Base-by-base conservation (phyloP, 2,329 filamentous ascomycete species). In the Colletotrichum sp. region DNA sequence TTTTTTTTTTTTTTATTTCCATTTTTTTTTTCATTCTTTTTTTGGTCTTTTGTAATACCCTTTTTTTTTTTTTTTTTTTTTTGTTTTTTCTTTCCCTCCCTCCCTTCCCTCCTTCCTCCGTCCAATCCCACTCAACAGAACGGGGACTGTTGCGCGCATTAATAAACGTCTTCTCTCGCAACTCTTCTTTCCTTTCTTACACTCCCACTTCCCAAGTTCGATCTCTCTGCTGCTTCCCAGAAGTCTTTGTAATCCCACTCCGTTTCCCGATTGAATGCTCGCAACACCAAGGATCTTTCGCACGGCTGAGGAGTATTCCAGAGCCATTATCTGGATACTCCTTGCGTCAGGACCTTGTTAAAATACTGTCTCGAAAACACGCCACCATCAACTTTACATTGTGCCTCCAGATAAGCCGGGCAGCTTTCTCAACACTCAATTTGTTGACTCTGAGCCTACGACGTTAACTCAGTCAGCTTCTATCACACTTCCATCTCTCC, bases 261-360 rank as follows among this genome's bases (percentile, higher is more conserved):
- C 28, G 6, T 39, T 34, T 30, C 22, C 18, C 22, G n/a, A 10
- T 76, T 68, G 75, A 72, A 77, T 77, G 75, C 73, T 67, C 30
- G 63, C 69, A 52, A 55, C 39, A 32, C 13, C 48, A 44, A 70
- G 73, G 79, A 81, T 78, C 76, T 83, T 77, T 86, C 87, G 87
- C 86, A 91, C 88, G 90, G 89, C 90, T 91, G 90, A 91, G 90
- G 90, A 90, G 90, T 91, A 91, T 90, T 82, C 86, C 89, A 89
- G 90, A 86, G 82, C 80, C 79, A 81, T 85, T 36, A 78, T 89
- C 89, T 91, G 89, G 89, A 89, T 91, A 90, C 90, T 91, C 90
- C 90, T 91, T 91, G 90, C 90, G 90, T 91, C 90, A 90, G 89
- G 89, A 88, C 83, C 84, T 83, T 80, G 39, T 62, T 73, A 64